Evolutionary conservation across 805 yeast genomes (phyloP), one percentile per base, ranked within the genome.

Genomic region (Candida gorgasii): DNA sequence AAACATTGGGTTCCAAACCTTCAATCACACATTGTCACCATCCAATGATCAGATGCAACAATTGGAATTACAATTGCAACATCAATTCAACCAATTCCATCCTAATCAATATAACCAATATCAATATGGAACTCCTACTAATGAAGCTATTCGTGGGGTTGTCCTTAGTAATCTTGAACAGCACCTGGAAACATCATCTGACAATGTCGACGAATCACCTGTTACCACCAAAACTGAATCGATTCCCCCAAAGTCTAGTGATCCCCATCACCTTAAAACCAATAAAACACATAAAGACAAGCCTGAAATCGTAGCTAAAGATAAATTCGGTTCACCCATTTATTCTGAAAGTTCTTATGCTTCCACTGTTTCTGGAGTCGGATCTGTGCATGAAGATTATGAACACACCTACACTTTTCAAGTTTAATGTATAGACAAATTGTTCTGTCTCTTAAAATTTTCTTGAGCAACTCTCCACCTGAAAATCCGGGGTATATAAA

Each of bases 61-160:
- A 32, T 36, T 49, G n/a, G 53, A 49, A 40, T 15, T 42, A 33
- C 50, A 49, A 31, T 37, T 49, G 13, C 49, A 49, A 17, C 53
- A 49, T 23, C 53, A 49, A 26, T 46, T 49, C 34, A 34, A 39
- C 13, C 53, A 46, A 30, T 46, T 49, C 43, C 50, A 49, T 29
- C 53, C 35, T 8, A 49, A 39, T 24, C 43, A 49, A 31, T 41
- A 14, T 28, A 46, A 49, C 26, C 48, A 49, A 38, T 49, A 49
- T 22, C 46, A 42, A 31, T 46, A 44, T 29, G 49, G 49, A n/a
- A 36, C 40, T 8, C 40, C 40, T 2, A 17, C 37, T 3, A 33
- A 33, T 18, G 36, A 33, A 19, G 37, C n/a, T 34, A 22, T 22
- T 4, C 28, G 37, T 3, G 37, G 28, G 6, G 28, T 34, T 8